phyloP scores from a whole-genome alignment of 2,329 filamentous ascomycete genomes.

The Fusarium siculi region DNA sequence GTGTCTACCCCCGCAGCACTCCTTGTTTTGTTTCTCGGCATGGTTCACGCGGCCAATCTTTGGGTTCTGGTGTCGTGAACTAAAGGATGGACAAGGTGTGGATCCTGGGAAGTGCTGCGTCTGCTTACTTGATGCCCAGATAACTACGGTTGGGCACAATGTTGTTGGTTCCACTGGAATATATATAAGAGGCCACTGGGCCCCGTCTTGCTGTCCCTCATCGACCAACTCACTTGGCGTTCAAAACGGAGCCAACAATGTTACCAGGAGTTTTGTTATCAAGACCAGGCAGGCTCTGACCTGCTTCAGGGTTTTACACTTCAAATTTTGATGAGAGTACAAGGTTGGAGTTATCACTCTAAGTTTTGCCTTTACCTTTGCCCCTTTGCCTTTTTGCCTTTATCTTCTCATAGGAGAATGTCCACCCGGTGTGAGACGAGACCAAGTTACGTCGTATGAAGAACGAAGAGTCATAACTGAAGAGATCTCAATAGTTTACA shows the following conservation, averaged over 20 bases:
- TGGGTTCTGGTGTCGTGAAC: constrained; percentile 21
- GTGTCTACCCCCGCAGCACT: constrained; percentile 17
- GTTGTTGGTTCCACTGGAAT: constrained; percentile 1
- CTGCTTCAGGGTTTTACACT: neutral
- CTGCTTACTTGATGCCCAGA: constrained; percentile 12
- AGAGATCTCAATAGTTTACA: neutral
- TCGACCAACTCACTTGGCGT: neutral
- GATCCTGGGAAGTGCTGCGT: constrained; percentile 14
- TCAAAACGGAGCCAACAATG: neutral
- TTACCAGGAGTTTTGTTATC: neutral
- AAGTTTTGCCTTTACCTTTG: neutral
- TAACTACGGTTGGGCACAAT: neutral
- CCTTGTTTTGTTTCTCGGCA: constrained; percentile 24
- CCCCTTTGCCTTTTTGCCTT: neutral
- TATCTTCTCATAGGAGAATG: neutral
- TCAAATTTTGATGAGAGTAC: neutral
- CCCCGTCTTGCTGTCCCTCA: constrained; percentile 2
- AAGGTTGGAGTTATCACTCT: neutral
- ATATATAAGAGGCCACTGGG: constrained; percentile 32
- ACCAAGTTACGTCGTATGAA: constrained; percentile 5
- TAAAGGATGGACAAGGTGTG: constrained; percentile 12
- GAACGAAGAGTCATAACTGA: neutral
- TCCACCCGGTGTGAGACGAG: neutral
- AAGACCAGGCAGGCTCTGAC: neutral
- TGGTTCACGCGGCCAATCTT: constrained; percentile 22